Evolutionary conservation across 163 green algal genomes (phyloP).

Genomic region (Chloromonas sp.): DNA sequence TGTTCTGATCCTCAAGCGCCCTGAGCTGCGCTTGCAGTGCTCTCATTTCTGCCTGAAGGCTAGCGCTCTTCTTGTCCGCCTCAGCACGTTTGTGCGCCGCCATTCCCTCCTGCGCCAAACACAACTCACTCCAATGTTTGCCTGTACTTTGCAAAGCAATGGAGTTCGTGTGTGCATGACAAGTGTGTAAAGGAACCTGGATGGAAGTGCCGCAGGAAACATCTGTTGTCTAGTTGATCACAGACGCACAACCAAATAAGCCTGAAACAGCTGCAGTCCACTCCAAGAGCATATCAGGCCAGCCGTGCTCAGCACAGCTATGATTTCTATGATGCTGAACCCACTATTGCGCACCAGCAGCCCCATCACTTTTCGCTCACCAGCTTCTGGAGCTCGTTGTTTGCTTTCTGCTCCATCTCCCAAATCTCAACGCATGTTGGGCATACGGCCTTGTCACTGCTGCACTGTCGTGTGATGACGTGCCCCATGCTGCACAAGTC

Average conservation of each 20-base stretch:
- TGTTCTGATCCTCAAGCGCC: slow-evolving; percentile 12
- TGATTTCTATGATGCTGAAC: background rate
- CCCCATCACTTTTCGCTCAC: slow-evolving; percentile 2
- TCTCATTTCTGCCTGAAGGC: slow-evolving; percentile 9
- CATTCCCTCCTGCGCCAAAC: slow-evolving; percentile 20
- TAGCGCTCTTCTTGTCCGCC: slow-evolving; percentile 15
- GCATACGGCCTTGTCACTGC: slow-evolving; percentile 7
- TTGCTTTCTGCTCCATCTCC: slow-evolving; percentile 12
- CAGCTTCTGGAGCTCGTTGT: slow-evolving; percentile 9
- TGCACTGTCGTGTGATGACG: slow-evolving; percentile 20
- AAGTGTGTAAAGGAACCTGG: background rate
- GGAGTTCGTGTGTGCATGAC: background rate
- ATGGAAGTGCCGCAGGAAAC: background rate
- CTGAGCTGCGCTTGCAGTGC: slow-evolving; percentile 17
- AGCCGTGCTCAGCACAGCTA: background rate
- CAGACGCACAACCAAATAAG: slow-evolving; percentile 1
- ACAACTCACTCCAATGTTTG: background rate
- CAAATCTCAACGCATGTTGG: slow-evolving; percentile 21
- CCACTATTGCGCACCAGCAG: background rate
- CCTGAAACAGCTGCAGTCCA: no score
- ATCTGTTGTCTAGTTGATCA: background rate
- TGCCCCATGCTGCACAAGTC: slow-evolving; percentile 25
- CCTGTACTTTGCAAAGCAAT: background rate
- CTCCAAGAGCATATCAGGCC: no score
- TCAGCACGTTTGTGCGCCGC: slow-evolving; percentile 9